Conservation (phyloP, 2,329 filamentous ascomycete genomes). For the Colletotrichum sp. region DNA sequence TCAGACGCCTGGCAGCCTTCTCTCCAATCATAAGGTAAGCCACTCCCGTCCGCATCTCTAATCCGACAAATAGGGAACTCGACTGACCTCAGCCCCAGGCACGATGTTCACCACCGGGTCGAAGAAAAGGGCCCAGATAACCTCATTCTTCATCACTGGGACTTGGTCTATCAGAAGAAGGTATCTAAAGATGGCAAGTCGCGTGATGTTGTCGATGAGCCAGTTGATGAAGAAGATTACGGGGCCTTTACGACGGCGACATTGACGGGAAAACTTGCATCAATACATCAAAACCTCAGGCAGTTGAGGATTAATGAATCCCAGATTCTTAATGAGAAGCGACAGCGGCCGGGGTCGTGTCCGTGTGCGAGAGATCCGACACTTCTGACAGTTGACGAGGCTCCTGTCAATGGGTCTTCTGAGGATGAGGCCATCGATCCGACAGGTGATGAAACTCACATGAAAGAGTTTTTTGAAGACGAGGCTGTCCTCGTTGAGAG, state of each 20-base stretch:
- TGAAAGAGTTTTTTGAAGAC: background rate
- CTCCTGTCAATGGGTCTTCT: background rate
- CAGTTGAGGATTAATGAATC: background rate
- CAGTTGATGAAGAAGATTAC: background rate
- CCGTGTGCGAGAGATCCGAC: background rate
- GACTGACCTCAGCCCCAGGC: background rate
- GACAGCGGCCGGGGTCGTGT: background rate
- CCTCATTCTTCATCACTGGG: background rate
- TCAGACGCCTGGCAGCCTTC: background rate
- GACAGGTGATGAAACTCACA: background rate
- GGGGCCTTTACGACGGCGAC: background rate
- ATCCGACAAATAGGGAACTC: background rate
- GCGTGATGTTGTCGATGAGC: background rate
- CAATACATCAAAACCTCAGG: rapidly evolving
- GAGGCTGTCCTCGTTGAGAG: background rate
- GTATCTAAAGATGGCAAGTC: background rate
- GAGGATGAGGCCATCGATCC: background rate
- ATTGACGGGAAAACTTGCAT: background rate
- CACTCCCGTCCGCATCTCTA: background rate
- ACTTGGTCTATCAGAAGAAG: background rate
- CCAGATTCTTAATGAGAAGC: background rate
- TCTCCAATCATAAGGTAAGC: background rate
- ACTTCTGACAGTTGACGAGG: background rate
- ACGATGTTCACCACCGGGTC: background rate
- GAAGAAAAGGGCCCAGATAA: background rate